phyloP scores from a whole-genome alignment of 169 alveolate genomes.

The Eimeria acervulina region DNA sequence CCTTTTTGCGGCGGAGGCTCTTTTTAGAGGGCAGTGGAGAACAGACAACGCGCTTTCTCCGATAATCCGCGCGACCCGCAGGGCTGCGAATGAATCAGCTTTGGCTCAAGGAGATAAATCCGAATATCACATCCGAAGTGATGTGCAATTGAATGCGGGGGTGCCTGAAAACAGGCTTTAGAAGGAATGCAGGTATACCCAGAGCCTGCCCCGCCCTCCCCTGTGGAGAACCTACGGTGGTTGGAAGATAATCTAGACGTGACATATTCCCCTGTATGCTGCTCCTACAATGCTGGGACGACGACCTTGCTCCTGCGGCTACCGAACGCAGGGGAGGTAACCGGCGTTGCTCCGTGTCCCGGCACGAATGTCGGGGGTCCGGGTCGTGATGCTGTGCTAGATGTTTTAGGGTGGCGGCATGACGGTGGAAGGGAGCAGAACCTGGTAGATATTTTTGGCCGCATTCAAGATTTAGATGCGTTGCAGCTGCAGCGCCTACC shows the following conservation, averaged over 20 bases:
- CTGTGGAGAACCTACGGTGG: conserved; percentile 82
- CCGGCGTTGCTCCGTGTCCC: background rate
- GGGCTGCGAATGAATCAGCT: conserved; percentile 74
- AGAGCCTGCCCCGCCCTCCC: conserved; percentile 82
- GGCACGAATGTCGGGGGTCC: background rate
- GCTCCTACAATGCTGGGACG: conserved; percentile 79
- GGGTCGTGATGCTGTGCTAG: conserved; percentile 46
- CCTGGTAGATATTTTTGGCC: conserved; percentile 74
- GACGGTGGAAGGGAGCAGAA: conserved; percentile 68
- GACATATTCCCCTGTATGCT: conserved; percentile 80
- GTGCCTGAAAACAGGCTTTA: conserved; percentile 61
- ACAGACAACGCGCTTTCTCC: conserved; percentile 39
- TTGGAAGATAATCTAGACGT: conserved; percentile 78
- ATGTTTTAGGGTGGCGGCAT: conserved; percentile 18
- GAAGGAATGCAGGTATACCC: conserved; percentile 81
- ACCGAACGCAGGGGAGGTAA: conserved; percentile 43
- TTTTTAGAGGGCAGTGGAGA: conserved; percentile 30
- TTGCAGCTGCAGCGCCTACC: conserved; percentile 75
- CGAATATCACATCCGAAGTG: conserved; percentile 63
- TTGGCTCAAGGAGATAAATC: conserved; percentile 53
- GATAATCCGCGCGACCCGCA: conserved; percentile 54
- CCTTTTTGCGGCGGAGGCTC: conserved; percentile 68
- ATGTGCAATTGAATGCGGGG: conserved; percentile 66
- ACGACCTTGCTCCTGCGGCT: conserved; percentile 75
- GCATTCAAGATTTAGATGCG: conserved; percentile 60